phyloP scores from a whole-genome alignment of 2,329 filamentous ascomycete genomes.

The Rutstroemia sp. region DNA sequence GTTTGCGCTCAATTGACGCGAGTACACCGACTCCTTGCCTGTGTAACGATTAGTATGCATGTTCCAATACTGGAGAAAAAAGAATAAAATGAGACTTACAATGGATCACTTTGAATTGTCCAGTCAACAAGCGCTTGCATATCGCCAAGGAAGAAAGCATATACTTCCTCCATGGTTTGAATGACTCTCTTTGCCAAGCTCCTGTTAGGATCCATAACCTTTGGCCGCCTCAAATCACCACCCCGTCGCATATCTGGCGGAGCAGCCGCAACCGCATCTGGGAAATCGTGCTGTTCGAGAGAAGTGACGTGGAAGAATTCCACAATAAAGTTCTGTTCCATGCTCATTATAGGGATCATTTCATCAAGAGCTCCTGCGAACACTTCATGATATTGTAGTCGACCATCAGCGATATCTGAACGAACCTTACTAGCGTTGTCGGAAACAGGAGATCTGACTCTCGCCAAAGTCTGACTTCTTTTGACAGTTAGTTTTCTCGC shows the following conservation, averaged over 20 bases:
- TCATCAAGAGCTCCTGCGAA: constrained; percentile 78
- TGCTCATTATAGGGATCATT: constrained; percentile 72
- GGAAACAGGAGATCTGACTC: constrained; percentile 60
- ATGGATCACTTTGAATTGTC: constrained; percentile 70
- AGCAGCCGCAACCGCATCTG: constrained; percentile 63
- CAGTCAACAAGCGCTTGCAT: constrained; percentile 76
- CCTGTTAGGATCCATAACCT: constrained; percentile 82
- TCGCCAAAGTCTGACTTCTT: constrained; percentile 79
- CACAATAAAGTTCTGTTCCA: constrained; percentile 96
- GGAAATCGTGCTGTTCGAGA: constrained; percentile 72
- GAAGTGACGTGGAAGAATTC: constrained; percentile 96
- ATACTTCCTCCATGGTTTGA: constrained; percentile 84
- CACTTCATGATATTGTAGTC: constrained; percentile 69
- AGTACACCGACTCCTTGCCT: constrained; percentile 88
- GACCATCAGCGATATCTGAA: constrained; percentile 56
- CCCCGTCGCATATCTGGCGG: constrained; percentile 62
- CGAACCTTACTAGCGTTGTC: constrained; percentile 47
- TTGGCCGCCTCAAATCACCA: constrained; percentile 64
- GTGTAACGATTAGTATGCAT: too few species aligned
- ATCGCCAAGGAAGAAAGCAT: constrained; percentile 72
- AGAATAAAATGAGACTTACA: constrained; percentile 49
- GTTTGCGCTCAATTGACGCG: constrained; percentile 70
- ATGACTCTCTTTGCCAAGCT: constrained; percentile 77
- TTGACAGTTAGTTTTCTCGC: constrained; percentile 91
- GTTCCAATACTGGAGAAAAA: constrained; percentile 15